A percentile compares a stretch with the other conserved stretches of the same genome.
Conservation (phyloP, 2,329 filamentous ascomycete species). For the Alternaria sp. region DNA sequence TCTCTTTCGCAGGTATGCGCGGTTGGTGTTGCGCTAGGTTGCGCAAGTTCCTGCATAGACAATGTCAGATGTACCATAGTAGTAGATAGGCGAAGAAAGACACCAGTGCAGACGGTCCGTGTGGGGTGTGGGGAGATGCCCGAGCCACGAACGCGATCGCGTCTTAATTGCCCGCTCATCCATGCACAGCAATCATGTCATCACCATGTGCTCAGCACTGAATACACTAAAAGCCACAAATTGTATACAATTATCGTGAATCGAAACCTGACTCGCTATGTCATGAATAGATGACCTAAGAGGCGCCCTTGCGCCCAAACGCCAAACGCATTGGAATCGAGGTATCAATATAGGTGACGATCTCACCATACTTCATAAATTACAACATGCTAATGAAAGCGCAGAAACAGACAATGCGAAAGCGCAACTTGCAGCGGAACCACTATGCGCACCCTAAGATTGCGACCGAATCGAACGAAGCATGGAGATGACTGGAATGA, state of each 20-base stretch:
- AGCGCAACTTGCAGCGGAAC: background rate
- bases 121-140: background rate
- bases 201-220: background rate
- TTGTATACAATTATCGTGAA: no score
- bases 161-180: background rate
- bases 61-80: background rate
- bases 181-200: background rate
- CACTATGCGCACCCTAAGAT: background rate
- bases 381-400: background rate
- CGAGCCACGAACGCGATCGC: background rate
- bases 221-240: background rate
- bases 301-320: no score
- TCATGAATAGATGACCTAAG: no score
- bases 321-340: background rate
- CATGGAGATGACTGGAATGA: constrained; percentile 23
- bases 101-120: background rate
- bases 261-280: no score
- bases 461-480: constrained; percentile 19
- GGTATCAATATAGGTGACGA: background rate
- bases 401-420: background rate
- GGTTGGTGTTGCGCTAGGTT: constrained; percentile 11
- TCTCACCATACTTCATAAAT: constrained; percentile 4
- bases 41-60: constrained; percentile 16
- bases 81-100: background rate
- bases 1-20: background rate